phyloP scores from a whole-genome alignment of 345 rosid genomes.

The Syzygium oleosum region DNA sequence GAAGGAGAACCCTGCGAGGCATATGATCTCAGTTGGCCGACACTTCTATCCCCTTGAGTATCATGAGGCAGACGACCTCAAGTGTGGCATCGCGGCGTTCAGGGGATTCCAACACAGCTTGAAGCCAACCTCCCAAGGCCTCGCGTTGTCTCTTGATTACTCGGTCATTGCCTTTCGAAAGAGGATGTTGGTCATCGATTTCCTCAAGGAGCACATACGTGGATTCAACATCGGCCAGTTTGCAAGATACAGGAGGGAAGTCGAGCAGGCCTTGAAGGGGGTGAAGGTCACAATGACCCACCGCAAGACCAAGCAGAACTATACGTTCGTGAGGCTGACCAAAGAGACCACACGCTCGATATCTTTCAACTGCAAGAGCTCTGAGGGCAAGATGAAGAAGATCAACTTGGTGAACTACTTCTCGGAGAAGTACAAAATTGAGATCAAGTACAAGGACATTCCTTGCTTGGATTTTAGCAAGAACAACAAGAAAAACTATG shows the following conservation, averaged over 20 bases:
- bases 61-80: constrained; percentile 28
- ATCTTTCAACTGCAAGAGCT: constrained; percentile 30
- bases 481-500: constrained; percentile 31
- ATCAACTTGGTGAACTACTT: constrained; percentile 51
- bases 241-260: constrained; percentile 8
- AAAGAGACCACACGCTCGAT: constrained; percentile 14
- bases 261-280: constrained; percentile 38
- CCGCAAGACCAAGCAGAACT: constrained; percentile 54
- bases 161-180: constrained; percentile 71
- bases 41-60: constrained; percentile 36
- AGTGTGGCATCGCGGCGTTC: constrained; percentile 51
- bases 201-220: constrained; percentile 35
- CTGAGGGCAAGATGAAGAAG: constrained; percentile 22
- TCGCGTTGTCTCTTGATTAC: constrained; percentile 67
- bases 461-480: constrained; percentile 74
- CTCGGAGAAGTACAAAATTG: constrained; percentile 33
- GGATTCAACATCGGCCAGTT: constrained; percentile 18
- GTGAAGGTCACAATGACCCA: constrained; percentile 63
- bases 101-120: constrained; percentile 70
- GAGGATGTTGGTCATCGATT: constrained; percentile 46
- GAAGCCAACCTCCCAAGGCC: constrained; percentile 65
- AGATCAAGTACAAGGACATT: constrained; percentile 35
- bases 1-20: constrained; percentile 74
- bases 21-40: constrained; percentile 63
- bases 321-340: constrained; percentile 44